These are phyloP conservation scores for Mycosphaerella sp. DNA, from an alignment of 2,329 filamentous ascomycete genomes.

Conservation along the genomic window DNA sequence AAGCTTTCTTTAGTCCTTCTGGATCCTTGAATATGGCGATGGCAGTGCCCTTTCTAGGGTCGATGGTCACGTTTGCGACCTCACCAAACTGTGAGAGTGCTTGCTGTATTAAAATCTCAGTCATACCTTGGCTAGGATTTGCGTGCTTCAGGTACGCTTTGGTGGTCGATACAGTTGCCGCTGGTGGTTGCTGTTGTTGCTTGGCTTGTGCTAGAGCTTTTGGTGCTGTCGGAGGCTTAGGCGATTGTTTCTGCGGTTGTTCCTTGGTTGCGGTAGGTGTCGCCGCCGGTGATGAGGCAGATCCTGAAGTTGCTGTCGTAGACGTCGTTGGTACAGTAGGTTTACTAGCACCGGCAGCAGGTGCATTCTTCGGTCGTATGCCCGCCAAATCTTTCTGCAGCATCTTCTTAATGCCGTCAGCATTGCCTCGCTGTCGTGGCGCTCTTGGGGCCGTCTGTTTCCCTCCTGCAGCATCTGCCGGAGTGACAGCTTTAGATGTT, in stretches of 20 bases:
- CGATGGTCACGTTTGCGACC: conserved; percentile 78
- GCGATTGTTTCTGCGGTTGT: conserved; percentile 18
- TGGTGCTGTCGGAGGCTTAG: conserved; percentile 12
- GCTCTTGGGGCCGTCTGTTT: conserved; percentile 17
- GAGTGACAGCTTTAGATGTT: conserved; percentile 42
- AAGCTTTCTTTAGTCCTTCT: conserved; percentile 66
- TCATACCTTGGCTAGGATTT: conserved; percentile 86
- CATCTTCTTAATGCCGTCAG: conserved; percentile 42
- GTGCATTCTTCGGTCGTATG: conserved; percentile 39
- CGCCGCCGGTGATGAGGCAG: conserved; percentile 12
- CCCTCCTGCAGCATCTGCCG: conserved; percentile 17
- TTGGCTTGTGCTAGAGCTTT: conserved; percentile 30
- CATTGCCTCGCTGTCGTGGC: conserved; percentile 26
- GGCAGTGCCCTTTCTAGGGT: conserved; percentile 89
- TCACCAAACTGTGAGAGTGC: conserved; percentile 68
- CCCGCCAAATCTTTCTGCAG: conserved; percentile 55
- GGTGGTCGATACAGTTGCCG: conserved; percentile 33
- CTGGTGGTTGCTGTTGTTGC: conserved; percentile 25
- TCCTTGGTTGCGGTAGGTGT: conserved; percentile 35
- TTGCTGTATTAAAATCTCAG: conserved; percentile 68
- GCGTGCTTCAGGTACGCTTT: conserved; percentile 53
- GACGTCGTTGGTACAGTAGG: conserved; percentile 16
- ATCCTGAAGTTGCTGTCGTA: conserved; percentile 6
- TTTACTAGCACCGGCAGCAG: conserved; percentile 10
- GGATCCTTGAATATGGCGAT: conserved; percentile 82